A percentile compares a stretch with the other conserved stretches of the same genome.
These are phyloP conservation scores for Podaxis sp. DNA, from an alignment of 768 basidiomycete genomes.

Conservation along the genomic window DNA sequence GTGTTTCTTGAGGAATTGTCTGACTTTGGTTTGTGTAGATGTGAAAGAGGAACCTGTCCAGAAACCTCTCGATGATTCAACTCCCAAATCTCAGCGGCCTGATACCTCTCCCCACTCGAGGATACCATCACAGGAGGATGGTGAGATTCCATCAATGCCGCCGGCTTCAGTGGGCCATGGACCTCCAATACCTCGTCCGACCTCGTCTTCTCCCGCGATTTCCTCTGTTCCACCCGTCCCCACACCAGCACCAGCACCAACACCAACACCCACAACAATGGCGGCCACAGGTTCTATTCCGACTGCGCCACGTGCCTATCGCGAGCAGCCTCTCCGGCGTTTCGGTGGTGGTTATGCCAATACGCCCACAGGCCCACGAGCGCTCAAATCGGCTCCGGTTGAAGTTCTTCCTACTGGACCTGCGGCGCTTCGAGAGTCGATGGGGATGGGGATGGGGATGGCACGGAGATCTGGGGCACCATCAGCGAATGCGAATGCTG, in stretches of 20 bases:
- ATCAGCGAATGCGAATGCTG: not conserved
- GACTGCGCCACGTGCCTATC: not conserved
- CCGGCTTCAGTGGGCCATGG: not conserved
- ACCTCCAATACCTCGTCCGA: too few relatives aligned
- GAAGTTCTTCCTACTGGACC: not conserved
- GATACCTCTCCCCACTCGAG: too few relatives aligned
- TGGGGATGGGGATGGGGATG: not conserved
- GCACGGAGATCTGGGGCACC: not conserved
- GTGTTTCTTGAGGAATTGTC: too few relatives aligned
- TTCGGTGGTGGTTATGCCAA: not conserved
- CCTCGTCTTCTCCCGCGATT: not conserved
- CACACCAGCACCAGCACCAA: not conserved
- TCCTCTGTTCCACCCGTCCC: not conserved
- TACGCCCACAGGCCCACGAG: not conserved
- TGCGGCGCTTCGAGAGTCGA: not conserved
- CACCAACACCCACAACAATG: not conserved
- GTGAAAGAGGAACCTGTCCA: not conserved
- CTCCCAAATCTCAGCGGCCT: conserved; percentile 11
- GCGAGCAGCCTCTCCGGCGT: not conserved
- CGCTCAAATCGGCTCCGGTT: not conserved
- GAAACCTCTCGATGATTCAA: not conserved
- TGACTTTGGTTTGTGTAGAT: too few relatives aligned
- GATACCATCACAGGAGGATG: conserved; percentile 44
- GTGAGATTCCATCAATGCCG: conserved; percentile 33
- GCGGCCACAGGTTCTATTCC: not conserved